Percentiles rank a stretch among this genome's conserved stretches.
Conservation (phyloP, 768 basidiomycete genomes). For the Russula virescens region DNA sequence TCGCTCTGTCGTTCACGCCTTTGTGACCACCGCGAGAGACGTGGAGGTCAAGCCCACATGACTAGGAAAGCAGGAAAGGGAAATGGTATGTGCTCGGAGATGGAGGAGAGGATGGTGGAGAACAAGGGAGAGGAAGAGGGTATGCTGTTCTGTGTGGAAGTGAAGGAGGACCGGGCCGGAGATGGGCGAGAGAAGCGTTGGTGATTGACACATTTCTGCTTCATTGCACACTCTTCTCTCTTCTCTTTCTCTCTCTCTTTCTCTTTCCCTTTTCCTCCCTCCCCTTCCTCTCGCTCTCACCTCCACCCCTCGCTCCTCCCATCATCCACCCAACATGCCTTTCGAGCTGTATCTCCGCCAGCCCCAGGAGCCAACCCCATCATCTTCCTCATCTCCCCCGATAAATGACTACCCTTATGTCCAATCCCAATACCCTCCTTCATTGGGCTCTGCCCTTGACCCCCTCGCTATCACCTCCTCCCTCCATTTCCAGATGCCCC, state of each 20-base stretch:
- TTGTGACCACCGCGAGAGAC: slow-evolving; percentile 60
- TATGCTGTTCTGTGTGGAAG: background rate
- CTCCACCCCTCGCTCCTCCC: too few relatives aligned
- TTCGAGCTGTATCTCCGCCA: slow-evolving; percentile 22
- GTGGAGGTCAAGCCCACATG: slow-evolving; percentile 48
- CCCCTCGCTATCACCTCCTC: background rate
- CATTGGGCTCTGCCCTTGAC: slow-evolving; percentile 10
- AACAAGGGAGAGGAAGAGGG: too few relatives aligned
- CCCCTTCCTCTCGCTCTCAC: background rate
- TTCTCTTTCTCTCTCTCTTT: background rate
- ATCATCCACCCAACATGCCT: slow-evolving; percentile 16
- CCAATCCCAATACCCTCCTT: slow-evolving; percentile 11
- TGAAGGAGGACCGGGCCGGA: slow-evolving; percentile 34
- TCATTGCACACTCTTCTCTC: background rate
- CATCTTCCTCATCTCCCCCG: slow-evolving; percentile 9
- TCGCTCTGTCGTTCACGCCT: slow-evolving; percentile 41
- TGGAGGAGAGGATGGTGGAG: too few relatives aligned
- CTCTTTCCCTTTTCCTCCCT: background rate
- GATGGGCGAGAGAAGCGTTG: background rate
- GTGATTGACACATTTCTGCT: background rate
- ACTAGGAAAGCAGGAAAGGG: too few relatives aligned
- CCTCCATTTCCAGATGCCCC: slow-evolving; percentile 53
- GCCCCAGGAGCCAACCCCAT: slow-evolving; percentile 5
- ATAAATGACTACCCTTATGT: slow-evolving; percentile 14
- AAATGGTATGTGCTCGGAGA: too few relatives aligned